Conservation (phyloP, 1,284 basidiomycete species). For the Leccinum pachyderme region DNA sequence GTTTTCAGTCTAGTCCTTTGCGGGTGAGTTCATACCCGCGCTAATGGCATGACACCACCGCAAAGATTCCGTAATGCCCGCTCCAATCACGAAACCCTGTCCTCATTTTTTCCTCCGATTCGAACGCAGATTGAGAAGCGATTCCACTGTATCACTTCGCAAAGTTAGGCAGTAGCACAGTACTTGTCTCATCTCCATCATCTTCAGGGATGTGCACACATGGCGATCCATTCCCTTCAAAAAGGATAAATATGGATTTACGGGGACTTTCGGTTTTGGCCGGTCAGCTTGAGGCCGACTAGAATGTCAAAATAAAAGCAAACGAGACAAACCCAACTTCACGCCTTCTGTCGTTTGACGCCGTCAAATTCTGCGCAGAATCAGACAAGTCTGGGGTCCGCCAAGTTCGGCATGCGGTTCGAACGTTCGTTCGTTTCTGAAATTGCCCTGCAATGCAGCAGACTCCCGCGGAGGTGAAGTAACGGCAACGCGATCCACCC, state of each 20-base stretch:
- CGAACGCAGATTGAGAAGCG: slow-evolving; percentile 1
- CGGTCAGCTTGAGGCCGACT: neutral
- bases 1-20: slow-evolving; percentile 16
- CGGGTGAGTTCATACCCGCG: slow-evolving; percentile 6
- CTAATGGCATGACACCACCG: slow-evolving; percentile 4
- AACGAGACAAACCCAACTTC: neutral
- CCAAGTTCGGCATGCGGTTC: neutral
- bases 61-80: slow-evolving; percentile 19
- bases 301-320: neutral
- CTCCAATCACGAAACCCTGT: neutral
- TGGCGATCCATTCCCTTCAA: neutral
- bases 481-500: neutral
- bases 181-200: slow-evolving; percentile 6
- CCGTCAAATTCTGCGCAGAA: neutral
- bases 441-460: no score
- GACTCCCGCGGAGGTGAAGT: neutral
- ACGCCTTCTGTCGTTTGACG: neutral
- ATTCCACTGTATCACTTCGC: neutral
- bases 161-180: no score
- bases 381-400: neutral
- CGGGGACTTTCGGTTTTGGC: neutral
- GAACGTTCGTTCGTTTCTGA: no score
- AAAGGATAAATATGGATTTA: neutral
- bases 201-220: slow-evolving; percentile 5
- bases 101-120: slow-evolving; percentile 7